Base-by-base conservation (phyloP, 2,329 filamentous ascomycete species). In the Simplicillium aogashimaense region DNA sequence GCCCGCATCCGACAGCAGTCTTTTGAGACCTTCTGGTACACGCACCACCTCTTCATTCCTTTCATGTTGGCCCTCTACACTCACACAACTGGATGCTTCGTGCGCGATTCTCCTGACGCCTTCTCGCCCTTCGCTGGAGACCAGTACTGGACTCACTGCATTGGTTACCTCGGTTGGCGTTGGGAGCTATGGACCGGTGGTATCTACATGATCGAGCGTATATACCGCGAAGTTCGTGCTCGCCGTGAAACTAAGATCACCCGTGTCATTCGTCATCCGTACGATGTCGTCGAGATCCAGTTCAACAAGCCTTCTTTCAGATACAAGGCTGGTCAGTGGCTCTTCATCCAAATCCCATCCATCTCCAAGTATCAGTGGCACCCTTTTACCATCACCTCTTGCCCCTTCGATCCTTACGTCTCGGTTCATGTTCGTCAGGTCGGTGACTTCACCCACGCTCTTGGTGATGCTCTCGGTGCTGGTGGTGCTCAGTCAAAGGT, bases 11-110 rank as follows among this genome's bases (percentile, higher is more conserved):
- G 92, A 40, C 90, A 97, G 59, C 92, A 98, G 59, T 94, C 87
- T 0, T 98, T 89, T 57, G 92, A 98, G 66, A 94, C 90, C 0
- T 98, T 98, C 60, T 98, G 92, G 92, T 98, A 98, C 65, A 95
- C 88, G 1, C 92, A 98, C 63, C 92, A 98, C 55, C 76, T 98
- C n/a, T 97, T 97, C 55, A 84, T 98, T 45, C 90, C 92, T 2
- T 98, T 98, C 63, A 66, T 97, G 55, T 72, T 98, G 35, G 90
- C 78, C 35, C 79, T 98, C 50, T 98, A 97, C 64, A 97, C 90
- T 11, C 92, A 98, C 61, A 90, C 92, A 2, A 86, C 86, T 7
- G 89, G 88, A 44, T 98, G 92, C 65, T 98, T 98, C 66, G 92
- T 98, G 31, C 85, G 92, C 50, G 89, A 95, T 57, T 83, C 80